Percentiles rank a stretch among this genome's conserved stretches.
Evolutionary conservation across 106 monocot genomes (phyloP).

Genomic region (Hemerocallis citrina): DNA sequence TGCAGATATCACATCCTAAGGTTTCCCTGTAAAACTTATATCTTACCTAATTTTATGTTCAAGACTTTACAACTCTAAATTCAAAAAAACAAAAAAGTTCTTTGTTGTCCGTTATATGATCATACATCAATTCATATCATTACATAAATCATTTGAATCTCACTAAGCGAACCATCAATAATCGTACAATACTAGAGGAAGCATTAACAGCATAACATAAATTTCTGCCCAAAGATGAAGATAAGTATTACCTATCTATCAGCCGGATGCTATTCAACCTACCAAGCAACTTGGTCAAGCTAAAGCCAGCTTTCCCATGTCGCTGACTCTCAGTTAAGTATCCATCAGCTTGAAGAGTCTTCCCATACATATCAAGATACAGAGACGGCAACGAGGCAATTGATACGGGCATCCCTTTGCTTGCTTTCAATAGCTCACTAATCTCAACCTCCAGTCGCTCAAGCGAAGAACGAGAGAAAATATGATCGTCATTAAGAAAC

Average conservation of each 20-base stretch:
- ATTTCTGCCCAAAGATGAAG: too few relatives aligned
- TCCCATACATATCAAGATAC: constrained; percentile 63
- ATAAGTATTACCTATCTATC: constrained; percentile 45
- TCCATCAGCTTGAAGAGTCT: constrained; percentile 58
- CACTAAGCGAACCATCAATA: too few relatives aligned
- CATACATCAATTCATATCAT: too few relatives aligned
- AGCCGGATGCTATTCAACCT: constrained; percentile 52
- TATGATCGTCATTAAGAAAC: constrained; percentile 7
- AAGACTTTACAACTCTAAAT: too few relatives aligned
- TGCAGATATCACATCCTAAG: too few relatives aligned
- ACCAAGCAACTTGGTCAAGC: constrained; percentile 65
- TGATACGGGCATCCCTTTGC: constrained; percentile 40
- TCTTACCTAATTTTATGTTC: too few relatives aligned
- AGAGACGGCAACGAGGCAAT: constrained; percentile 58
- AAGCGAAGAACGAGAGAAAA: constrained; percentile 22
- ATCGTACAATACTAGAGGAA: too few relatives aligned
- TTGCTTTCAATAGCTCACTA: constrained; percentile 39
- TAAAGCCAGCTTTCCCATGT: constrained; percentile 65
- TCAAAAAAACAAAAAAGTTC: too few relatives aligned
- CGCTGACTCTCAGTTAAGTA: constrained; percentile 81
- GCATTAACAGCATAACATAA: too few relatives aligned
- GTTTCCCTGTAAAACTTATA: too few relatives aligned
- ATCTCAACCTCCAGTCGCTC: constrained; percentile 64
- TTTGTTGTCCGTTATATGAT: too few relatives aligned
- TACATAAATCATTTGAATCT: too few relatives aligned